Evolutionary conservation across 495 filamentous ascomycete species (phyloP).

Genomic region (Neurospora sp.): DNA sequence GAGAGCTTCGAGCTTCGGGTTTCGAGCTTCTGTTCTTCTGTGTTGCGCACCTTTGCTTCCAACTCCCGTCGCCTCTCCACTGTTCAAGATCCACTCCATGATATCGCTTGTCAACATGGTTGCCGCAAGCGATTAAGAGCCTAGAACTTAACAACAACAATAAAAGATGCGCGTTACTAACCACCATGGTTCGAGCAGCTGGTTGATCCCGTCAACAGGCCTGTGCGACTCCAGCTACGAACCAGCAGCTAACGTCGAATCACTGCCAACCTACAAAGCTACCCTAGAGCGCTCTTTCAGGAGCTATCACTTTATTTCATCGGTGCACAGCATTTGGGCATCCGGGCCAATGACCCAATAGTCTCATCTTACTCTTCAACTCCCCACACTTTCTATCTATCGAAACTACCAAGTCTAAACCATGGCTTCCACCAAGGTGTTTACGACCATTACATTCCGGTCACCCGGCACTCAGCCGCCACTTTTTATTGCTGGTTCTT

Average conservation of each 20-base stretch:
- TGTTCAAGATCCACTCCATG: background rate
- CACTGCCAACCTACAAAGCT: background rate
- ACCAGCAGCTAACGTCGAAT: background rate
- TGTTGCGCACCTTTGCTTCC: background rate
- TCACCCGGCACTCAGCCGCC: constrained; percentile 48
- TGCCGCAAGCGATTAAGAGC: background rate
- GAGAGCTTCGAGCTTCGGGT: background rate
- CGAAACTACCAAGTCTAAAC: constrained; percentile 7
- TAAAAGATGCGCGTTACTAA: background rate
- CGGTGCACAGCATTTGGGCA: constrained; percentile 2
- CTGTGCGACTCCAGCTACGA: background rate
- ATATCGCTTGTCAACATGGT: background rate
- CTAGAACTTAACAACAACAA: background rate
- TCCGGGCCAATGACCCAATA: constrained; percentile 5
- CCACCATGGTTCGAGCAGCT: background rate
- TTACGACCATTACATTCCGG: constrained; percentile 47
- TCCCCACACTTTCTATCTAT: background rate
- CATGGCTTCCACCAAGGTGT: constrained; percentile 30
- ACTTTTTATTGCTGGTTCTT: constrained; percentile 55
- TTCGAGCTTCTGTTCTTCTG: background rate
- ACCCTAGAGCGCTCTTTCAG: background rate
- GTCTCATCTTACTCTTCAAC: background rate
- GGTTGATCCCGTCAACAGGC: background rate
- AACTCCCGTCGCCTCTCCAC: background rate
- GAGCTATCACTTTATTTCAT: background rate